phyloP scores from a whole-genome alignment of 2,329 filamentous ascomycete genomes.

The Alternaria sp. region DNA sequence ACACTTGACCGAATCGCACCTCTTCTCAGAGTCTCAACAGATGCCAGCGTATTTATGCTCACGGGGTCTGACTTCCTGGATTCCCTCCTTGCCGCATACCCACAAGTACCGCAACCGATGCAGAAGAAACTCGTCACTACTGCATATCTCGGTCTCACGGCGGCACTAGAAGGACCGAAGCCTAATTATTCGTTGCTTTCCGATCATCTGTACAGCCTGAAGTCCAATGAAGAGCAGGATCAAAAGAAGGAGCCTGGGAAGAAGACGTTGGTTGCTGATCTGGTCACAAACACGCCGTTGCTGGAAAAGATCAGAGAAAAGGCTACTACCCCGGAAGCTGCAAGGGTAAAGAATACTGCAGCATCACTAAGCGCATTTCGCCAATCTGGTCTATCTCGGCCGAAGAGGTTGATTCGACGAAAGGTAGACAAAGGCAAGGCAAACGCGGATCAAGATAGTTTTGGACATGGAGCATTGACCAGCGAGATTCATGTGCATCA shows the following conservation, averaged over 20 bases:
- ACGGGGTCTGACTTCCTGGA: constrained; percentile 90
- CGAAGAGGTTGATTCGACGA: constrained; percentile 62
- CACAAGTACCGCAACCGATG: constrained; percentile 67
- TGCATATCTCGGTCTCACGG: constrained; percentile 76
- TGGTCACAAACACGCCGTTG: constrained; percentile 82
- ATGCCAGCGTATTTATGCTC: constrained; percentile 70
- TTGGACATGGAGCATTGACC: constrained; percentile 46
- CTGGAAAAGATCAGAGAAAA: constrained; percentile 68
- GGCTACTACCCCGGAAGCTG: constrained; percentile 60
- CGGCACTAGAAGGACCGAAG: constrained; percentile 71
- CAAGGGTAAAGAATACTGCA: constrained; percentile 68
- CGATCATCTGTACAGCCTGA: constrained; percentile 84
- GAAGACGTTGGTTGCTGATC: constrained; percentile 76
- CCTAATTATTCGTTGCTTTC: constrained; percentile 78
- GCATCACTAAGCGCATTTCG: constrained; percentile 67
- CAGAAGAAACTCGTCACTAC: constrained; percentile 75
- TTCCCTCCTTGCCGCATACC: constrained; percentile 72
- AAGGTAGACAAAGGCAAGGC: constrained; percentile 74
- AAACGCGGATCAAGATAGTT: constrained; percentile 47
- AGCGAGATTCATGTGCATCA: constrained; percentile 75
- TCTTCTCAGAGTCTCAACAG: constrained; percentile 68
- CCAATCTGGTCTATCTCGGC: constrained; percentile 60
- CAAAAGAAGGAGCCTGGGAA: constrained; percentile 51
- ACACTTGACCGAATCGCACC: constrained; percentile 68
- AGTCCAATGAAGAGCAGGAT: constrained; percentile 72